phyloP scores from a whole-genome alignment of 1,284 basidiomycete species.

The Quambalaria eucalypti region DNA sequence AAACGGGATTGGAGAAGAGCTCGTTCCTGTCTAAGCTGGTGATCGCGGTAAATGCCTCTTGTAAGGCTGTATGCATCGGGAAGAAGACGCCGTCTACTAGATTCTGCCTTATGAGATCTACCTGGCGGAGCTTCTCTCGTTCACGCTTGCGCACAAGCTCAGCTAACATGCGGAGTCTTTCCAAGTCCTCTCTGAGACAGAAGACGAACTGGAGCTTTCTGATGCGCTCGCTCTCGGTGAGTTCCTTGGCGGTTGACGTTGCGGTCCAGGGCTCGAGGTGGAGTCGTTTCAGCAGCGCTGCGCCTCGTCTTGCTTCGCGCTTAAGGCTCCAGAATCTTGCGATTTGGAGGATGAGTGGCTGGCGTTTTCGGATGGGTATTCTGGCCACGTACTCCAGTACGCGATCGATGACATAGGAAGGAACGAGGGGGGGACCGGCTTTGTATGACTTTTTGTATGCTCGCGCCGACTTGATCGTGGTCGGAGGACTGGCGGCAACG shows the following conservation, averaged over 20 bases:
- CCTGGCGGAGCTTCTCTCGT: conserved; percentile 67
- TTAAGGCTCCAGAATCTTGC: conserved; percentile 96
- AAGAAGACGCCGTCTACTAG: conserved; percentile 59
- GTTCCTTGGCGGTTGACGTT: conserved; percentile 60
- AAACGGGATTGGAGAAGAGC: conserved; percentile 47
- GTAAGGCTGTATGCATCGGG: conserved; percentile 55
- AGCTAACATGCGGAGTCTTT: conserved; percentile 63
- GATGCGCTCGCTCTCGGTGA: conserved; percentile 54
- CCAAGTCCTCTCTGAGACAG: conserved; percentile 67
- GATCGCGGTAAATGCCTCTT: conserved; percentile 63
- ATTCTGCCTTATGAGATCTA: conserved; percentile 61
- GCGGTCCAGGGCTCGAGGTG: conserved; percentile 98
- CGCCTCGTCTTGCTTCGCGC: conserved; percentile 80
- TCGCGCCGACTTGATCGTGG: conserved; percentile 50
- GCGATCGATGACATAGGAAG: conserved; percentile 55
- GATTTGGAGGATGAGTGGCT: conserved; percentile 66
- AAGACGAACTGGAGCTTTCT: conserved; percentile 59
- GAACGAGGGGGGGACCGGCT: conserved; percentile 54
- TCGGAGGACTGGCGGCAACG: not conserved
- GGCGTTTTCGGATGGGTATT: conserved; percentile 66
- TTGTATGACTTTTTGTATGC: conserved; percentile 54
- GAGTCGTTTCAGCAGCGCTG: conserved; percentile 81
- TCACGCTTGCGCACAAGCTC: conserved; percentile 73
- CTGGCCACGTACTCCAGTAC: conserved; percentile 69
- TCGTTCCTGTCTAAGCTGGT: conserved; percentile 47